phyloP scores from a whole-genome alignment of 768 basidiomycete species.

The Arthromyces matolae region DNA sequence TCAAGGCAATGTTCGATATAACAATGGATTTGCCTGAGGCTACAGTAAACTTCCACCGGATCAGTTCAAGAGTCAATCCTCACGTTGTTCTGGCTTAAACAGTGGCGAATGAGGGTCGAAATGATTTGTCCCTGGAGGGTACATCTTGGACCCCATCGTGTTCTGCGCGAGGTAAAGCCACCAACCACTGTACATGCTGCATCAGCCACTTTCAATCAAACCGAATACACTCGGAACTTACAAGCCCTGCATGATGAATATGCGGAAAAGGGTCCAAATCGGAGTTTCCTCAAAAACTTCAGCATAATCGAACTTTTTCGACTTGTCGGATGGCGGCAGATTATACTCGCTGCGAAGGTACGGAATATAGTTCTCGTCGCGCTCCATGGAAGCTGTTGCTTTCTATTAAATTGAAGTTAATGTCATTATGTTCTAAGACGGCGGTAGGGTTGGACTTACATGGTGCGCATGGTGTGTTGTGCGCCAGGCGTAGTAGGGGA shows the following conservation, averaged over 20 bases:
- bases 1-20: constrained; percentile 30
- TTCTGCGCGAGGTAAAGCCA: constrained; percentile 34
- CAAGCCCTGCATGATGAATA: constrained; percentile 49
- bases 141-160: constrained; percentile 43
- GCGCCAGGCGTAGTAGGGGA: constrained; percentile 65
- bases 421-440: no score
- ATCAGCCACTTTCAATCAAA: background rate
- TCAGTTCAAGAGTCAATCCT: no score
- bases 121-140: constrained; percentile 46
- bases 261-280: constrained; percentile 36
- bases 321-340: constrained; percentile 35
- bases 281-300: constrained; percentile 54
- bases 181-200: constrained; percentile 19
- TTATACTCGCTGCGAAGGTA: constrained; percentile 37
- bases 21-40: constrained; percentile 35
- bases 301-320: constrained; percentile 39
- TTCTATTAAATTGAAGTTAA: constrained; percentile 23
- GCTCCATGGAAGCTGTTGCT: constrained; percentile 70
- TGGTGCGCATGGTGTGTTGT: constrained; percentile 70
- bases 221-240: constrained; percentile 12
- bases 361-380: constrained; percentile 75
- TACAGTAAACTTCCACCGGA: no score
- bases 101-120: constrained; percentile 36
- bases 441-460: constrained; percentile 27
- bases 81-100: constrained; percentile 38